Evolutionary conservation across 1,139 yeast species (phyloP), one percentile per base, ranked within the genome.

Genomic region (Pichia sp.): DNA sequence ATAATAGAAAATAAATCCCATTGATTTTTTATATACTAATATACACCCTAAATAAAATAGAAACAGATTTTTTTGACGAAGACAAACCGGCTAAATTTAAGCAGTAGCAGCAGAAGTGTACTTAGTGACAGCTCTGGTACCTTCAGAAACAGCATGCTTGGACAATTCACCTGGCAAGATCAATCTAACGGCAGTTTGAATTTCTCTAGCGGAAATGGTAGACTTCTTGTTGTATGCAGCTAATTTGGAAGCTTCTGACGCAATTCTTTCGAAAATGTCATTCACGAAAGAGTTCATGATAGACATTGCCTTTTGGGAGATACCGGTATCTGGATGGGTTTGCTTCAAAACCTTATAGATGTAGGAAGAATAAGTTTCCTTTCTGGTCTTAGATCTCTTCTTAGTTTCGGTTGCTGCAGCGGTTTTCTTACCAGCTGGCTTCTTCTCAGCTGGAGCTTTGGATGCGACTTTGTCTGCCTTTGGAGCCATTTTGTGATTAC

Each of bases 191-290:
- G 99, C 97, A 68, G 98, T 93, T 80, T 93, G 99, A 72, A 93
- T 93, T 80, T 93, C 99, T 82, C 99, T 90, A 60, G 99, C 96
- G 64, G 98, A 90, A 72, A 93, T 93, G 71, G 99, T 93, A 57
- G 97, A 90, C 81, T 92, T 92, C 85, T 93, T 93, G 89, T 93
- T 93, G 89, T 93, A 93, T 72, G 97, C 97, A 79, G 99, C 99
- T 74, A 93, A 87, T 82, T 93, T 93, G 67, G 99, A 93, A 70
- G 99, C 97, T 80, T 93, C 99, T 68, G 95, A 79, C 69, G 99
- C 99, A 70, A 86, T 86, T 84, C 96, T 87, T 79, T 88, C 96
- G 69, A 88, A 88, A 72, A 88, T 88, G 77, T 92, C 98, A 78
- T 92, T 92, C 69, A 93, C 99, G 69, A 93, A 93, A 54, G 98